Evolutionary conservation across 352 stramenopile genomes (phyloP).

Genomic region (Albugo laibachii): DNA sequence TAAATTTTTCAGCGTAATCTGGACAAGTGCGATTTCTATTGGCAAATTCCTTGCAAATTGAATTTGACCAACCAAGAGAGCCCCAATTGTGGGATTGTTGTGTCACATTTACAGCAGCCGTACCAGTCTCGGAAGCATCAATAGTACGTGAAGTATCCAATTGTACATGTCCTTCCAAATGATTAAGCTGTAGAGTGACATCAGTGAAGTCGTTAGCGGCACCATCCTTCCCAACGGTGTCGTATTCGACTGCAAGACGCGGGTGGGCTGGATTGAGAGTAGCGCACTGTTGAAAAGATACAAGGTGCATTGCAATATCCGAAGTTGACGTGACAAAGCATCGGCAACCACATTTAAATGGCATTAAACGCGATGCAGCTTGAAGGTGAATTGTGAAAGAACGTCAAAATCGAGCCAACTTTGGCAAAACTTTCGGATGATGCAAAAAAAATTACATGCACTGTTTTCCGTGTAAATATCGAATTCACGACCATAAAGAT

Average conservation of each 20-base stretch:
- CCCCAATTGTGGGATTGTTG: not conserved
- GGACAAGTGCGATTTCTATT: not conserved
- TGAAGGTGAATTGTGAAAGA: conserved; percentile 6
- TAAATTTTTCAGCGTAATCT: conserved; percentile 1
- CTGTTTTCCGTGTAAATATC: conserved; percentile 7
- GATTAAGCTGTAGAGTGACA: no score
- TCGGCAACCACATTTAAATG: conserved; percentile 1
- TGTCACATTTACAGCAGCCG: not conserved
- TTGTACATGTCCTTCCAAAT: no score
- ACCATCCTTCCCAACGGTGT: no score
- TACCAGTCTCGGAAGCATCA: no score
- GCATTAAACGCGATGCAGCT: not conserved
- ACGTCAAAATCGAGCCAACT: conserved; percentile 2
- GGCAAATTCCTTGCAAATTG: conserved; percentile 1
- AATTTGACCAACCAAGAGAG: not conserved
- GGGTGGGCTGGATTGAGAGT: not conserved
- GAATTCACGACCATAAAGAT: conserved; percentile 2
- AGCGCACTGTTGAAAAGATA: not conserved
- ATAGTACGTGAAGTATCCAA: no score
- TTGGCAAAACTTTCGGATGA: conserved; percentile 1
- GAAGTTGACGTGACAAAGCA: not conserved
- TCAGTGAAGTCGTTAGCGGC: no score
- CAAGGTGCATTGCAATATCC: not conserved
- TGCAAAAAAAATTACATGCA: conserved; percentile 3
- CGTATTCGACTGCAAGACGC: no score